Evolutionary conservation across 495 filamentous ascomycete species (phyloP).

Genomic region (Penicillium flavigenum): DNA sequence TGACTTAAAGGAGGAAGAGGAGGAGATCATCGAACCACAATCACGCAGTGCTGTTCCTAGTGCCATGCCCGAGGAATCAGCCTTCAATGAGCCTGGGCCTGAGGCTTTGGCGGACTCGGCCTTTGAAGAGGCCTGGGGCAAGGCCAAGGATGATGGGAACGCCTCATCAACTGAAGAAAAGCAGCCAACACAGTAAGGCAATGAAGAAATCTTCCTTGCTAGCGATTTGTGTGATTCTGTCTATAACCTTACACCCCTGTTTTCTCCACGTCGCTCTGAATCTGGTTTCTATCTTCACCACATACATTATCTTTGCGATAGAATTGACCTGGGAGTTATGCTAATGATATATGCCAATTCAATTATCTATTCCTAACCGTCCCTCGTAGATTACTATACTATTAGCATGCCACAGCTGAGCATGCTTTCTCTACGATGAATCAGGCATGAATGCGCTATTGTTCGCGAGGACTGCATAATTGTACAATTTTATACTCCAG

Average conservation of each 20-base stretch:
- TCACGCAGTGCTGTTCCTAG: neutral
- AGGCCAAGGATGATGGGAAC: conserved; percentile 36
- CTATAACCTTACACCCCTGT: neutral
- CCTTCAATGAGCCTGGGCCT: neutral
- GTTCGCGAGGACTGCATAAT: neutral
- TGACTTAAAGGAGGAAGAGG: neutral
- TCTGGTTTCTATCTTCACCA: conserved; percentile 22
- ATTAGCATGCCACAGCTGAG: no score
- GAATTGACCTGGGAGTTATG: neutral
- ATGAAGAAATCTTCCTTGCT: neutral
- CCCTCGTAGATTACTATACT: neutral
- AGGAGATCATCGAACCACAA: neutral
- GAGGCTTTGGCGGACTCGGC: conserved; percentile 27
- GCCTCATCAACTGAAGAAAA: neutral
- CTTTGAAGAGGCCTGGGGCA: conserved; percentile 48
- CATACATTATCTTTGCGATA: conserved; percentile 8
- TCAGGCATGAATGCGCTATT: neutral
- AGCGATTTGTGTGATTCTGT: neutral
- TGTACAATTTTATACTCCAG: neutral
- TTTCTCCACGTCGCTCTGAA: neutral
- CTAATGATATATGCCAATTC: conserved; percentile 10
- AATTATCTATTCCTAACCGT: neutral
- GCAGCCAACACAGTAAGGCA: conserved; percentile 6
- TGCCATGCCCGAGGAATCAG: neutral
- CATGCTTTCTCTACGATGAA: neutral